Base-by-base conservation (phyloP, 176 grass and related monocot species). In the Melocanna baccifera region DNA sequence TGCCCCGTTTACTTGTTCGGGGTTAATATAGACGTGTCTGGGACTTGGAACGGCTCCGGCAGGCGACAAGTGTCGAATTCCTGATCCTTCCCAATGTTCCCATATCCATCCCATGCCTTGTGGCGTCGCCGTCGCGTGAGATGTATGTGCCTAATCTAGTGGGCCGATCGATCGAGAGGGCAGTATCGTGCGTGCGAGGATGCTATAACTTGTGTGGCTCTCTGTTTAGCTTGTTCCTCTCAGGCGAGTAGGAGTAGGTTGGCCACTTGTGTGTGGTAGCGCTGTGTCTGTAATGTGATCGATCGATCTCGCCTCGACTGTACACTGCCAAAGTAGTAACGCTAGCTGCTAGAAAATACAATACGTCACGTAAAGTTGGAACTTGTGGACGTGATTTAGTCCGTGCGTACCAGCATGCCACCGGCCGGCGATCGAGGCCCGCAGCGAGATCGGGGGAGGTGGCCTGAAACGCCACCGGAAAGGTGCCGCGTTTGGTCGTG, bases 41-140 rank as follows among this genome's bases (percentile, higher is more conserved):
- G 12, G 43, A 0, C 67, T 39, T 6, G 41, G 30, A 18, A 5
- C 39, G 9, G 73, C 16, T 3, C 29, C 8, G 5, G 29, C 42
- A 10, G 16, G 12, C 25, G 77, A 86, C 83, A 89, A 81, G 88
- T 81, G 88, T 80, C 69, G 51, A 30, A 6, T 64, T 85, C 40
- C 18, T 26, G 62, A 85, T 69, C 83, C 71, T 89, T 89, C 62
- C n/a, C n/a, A n/a, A n/a, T n/a, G n/a, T n/a, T n/a, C n/a, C 18
- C 36, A 6, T 8, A 16, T 6, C 40, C 69, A 15, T 51, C 4
- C 40, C 69, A 15, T 51, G 41, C 71, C 62, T 69, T 34, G 19
- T 15, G 76, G 66, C 34, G 71, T 89, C 83, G 83, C 62, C 77
- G n/a, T 89, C 77, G 77, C 53, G 3, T 6, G 22, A 86, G 78